Evolutionary conservation across 2,329 filamentous ascomycete genomes (phyloP), one percentile per base, ranked within the genome.

Genomic region (Stagonosporopsis cucurbitacearum): DNA sequence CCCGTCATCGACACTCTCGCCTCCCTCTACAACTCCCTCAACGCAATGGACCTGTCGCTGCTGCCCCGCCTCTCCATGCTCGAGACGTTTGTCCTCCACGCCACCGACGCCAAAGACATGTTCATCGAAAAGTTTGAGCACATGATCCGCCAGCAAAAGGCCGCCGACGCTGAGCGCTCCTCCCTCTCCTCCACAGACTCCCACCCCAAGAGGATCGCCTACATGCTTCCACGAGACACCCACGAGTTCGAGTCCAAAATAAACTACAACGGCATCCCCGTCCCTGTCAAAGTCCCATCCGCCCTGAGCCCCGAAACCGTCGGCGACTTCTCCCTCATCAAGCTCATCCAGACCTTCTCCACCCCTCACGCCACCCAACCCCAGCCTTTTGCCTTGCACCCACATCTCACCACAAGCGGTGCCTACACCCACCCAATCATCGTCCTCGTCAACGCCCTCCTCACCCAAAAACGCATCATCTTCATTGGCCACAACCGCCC

Each of bases 71-170:
- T 99, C 48, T 96, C 89, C 57, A 80, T 89, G 32, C 84, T 97
- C 7, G 95, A 99, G 77, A 86, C 90, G 46, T 88, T 92, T 65
- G 88, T 99, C 50, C 77, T 99, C 23, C 92, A 96, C 73, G 88
- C 91, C 8, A 96, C 89, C 72, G 93, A 97, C 67, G 93, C 92
- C 66, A 96, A 96, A 73, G 95, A 99, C 72, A 86, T 99, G 67
- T 99, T 99, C 71, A 86, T 97, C 28, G 95, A 99, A 72, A 99
- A 98, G 72, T 99, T 99, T 67, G 92, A 97, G 75, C 87, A 89
- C 60, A 96, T 98, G 88, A 90, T 96, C 52, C 86, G 93, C 63
- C 90, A 91, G 77, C 87, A 91, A 37, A 87, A 92, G 75, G 84
- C 83, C 12, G 86, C 91, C 60, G 90, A 86, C 57, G 79, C 79